phyloP scores from a whole-genome alignment of 306 rosid genomes.

The Rosa persica region DNA sequence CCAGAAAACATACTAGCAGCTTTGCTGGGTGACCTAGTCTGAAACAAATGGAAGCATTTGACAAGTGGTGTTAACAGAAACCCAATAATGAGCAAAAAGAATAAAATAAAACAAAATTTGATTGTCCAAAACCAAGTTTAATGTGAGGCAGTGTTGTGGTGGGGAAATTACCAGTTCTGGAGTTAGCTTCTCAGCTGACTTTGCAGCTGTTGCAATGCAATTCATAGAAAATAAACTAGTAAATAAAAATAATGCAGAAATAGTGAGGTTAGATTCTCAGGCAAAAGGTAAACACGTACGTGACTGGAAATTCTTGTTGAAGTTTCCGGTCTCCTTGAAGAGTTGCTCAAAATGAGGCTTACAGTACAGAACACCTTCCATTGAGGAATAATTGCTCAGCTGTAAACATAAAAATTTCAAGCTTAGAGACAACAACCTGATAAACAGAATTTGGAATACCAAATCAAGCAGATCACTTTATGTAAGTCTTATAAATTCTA shows the following conservation, averaged over 20 bases:
- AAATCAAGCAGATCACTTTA: background rate
- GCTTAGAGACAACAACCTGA: conserved; percentile 19
- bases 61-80: conserved; percentile 28
- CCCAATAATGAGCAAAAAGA: background rate
- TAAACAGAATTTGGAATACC: conserved; percentile 4
- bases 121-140: conserved; percentile 11
- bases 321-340: conserved; percentile 80
- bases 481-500: background rate
- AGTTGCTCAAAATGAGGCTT: conserved; percentile 98
- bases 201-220: conserved; percentile 73
- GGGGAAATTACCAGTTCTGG: conserved; percentile 72
- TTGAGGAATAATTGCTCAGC: conserved; percentile 93
- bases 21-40: conserved; percentile 93
- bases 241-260: conserved; percentile 5
- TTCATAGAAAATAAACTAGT: conserved; percentile 30
- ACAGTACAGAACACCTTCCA: conserved; percentile 93
- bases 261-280: conserved; percentile 20
- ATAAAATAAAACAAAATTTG: background rate
- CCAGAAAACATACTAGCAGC: conserved; percentile 98
- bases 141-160: conserved; percentile 8
- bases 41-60: conserved; percentile 34
- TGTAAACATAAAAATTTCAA: conserved; percentile 39
- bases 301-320: conserved; percentile 83
- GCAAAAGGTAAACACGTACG: conserved; percentile 47
- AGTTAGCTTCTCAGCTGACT: conserved; percentile 70